Base-by-base conservation (phyloP, 225 moss, liverwort and hornwort species). In the Takakia lepidozioides region DNA sequence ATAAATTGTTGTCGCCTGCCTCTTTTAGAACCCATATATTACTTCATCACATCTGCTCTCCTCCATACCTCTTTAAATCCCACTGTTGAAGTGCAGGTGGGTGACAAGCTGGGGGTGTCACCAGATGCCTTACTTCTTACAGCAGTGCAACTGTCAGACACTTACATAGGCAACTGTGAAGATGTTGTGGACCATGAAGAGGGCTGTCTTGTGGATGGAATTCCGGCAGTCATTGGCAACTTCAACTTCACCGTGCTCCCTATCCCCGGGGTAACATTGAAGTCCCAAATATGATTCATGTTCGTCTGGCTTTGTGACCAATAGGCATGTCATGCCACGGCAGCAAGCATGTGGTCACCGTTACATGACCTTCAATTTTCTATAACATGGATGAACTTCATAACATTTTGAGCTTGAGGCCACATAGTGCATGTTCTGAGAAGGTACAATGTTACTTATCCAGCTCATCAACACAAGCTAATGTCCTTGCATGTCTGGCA, bases 121-220 rank as follows among this genome's bases (percentile, higher is more conserved):
- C 35, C 77, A 3, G 73, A 76, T 19, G 81, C 88, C 6, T 55
- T 93, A 10, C 32, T 93, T 29, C 43, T 93, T 29, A 81, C 86
- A n/a, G 75, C 81, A 2, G 62, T 93, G 18, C n/a, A 77, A 49
- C 58, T 86, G 27, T 67, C 58, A 56, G 74, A 75, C 41, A 79
- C 56, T 29, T 74, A 76, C 28, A 48, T 46, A 14, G 86, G 81
- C 41, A 63, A 79, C 43, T 93, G 93, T 30, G 50, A 43, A 27
- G 65, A 75, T 16, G 66, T 17, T 21, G 11, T 24, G 51, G 80
- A 84, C 3, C 68, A 73, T 6, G 5, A 15, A 2, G 64, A 86
- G 42, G 89, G 83, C 23, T 93, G 93, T 61, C 38, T 89, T 26
- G 41, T 27, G 5, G 61, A 67, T 54, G 82, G 76, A 40, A 49